phyloP scores from a whole-genome alignment of 306 rosid species.

The Astragalus membranaceus region DNA sequence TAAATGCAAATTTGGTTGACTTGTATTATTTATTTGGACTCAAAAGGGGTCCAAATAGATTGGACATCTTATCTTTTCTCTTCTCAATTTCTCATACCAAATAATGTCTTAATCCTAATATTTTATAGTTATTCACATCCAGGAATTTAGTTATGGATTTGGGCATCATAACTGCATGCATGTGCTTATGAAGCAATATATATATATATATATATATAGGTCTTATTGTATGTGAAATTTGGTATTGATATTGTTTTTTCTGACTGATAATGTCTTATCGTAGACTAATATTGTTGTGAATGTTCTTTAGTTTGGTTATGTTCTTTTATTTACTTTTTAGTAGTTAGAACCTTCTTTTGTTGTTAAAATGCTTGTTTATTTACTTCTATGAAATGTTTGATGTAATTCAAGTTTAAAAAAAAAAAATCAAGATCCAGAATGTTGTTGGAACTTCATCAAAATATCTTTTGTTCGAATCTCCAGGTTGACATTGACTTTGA shows the following conservation, averaged over 20 bases:
- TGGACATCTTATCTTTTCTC: not conserved
- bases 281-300: not conserved
- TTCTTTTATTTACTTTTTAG: not conserved
- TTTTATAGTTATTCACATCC: not conserved
- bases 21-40: not conserved
- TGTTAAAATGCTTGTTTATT: not conserved
- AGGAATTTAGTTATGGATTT: not conserved
- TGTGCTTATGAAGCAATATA: constrained; percentile 4
- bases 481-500: constrained; percentile 94
- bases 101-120: not conserved
- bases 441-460: not conserved
- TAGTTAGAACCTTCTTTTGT: not conserved
- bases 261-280: not conserved
- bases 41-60: not conserved
- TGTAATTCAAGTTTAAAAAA: not conserved
- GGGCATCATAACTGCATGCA: not conserved
- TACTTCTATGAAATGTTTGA: not conserved
- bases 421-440: not conserved
- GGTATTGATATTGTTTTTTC: not conserved
- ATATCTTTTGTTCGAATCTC: constrained; percentile 9
- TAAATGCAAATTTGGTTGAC: not conserved
- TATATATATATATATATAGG: not conserved
- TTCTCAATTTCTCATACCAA: constrained; percentile 5
- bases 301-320: too few species aligned
- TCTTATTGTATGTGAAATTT: not conserved